Evolutionary conservation across 192 early-diverging fungal genomes (phyloP).

Genomic region (Funneliformis mosseae): DNA sequence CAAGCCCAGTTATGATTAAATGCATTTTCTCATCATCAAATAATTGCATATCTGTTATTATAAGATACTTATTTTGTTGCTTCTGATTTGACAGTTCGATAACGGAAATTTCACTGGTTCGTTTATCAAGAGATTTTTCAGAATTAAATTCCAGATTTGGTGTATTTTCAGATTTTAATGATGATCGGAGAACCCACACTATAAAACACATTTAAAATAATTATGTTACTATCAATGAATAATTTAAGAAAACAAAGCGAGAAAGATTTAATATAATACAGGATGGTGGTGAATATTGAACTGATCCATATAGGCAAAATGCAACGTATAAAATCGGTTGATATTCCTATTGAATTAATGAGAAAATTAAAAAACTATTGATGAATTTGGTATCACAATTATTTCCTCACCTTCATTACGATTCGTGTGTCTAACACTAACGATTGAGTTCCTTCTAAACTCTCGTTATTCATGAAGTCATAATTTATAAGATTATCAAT

Average conservation of each 20-base stretch:
- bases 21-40: slow-evolving; percentile 27
- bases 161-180: neutral
- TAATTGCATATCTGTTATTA: slow-evolving; percentile 14
- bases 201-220: neutral
- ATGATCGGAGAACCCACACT: slow-evolving; percentile 27
- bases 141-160: neutral
- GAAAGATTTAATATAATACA: neutral
- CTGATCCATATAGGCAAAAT: slow-evolving; percentile 4
- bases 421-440: slow-evolving; percentile 11
- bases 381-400: neutral
- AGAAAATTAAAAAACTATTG: neutral
- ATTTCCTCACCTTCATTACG: neutral
- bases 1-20: neutral
- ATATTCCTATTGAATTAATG: slow-evolving; percentile 4
- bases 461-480: too few species aligned
- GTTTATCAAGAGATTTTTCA: neutral
- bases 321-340: neutral
- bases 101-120: neutral
- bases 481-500: neutral
- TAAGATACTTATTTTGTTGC: neutral
- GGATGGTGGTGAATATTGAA: neutral
- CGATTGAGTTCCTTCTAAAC: neutral
- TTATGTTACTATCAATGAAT: neutral
- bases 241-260: neutral
- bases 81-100: slow-evolving; percentile 4